Evolutionary conservation across 345 rosid genomes (phyloP), one percentile per base, ranked within the genome.

Genomic region (Adansonia digitata): DNA sequence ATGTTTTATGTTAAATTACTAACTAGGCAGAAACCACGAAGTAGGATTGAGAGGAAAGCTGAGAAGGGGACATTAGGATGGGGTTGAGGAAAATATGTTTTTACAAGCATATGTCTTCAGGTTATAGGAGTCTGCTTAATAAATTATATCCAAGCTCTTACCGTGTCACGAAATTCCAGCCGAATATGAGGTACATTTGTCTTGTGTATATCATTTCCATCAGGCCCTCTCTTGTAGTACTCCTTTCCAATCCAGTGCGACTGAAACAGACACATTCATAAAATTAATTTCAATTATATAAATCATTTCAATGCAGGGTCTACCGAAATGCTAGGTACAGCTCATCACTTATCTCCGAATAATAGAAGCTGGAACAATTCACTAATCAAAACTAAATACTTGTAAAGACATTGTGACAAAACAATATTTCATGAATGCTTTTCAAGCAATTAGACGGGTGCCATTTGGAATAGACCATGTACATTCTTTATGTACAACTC

Each of bases 101-200:
- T 66, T 24, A 8, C 35, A 66, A 18, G 31, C 37, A 66, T 46
- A 22, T 43, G 37, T 14, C 7, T 37, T 55, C 37, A 72, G 13
- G 53, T 56, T 26, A 56, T 40, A 13, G 22, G 0, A 71, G 59
- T 10, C 39, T 2, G 35, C 14, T 71, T 15, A 26, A 68, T 26
- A 20, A 11, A n/a, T n/a, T 20, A 64, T 18, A 2, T 40, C 29
- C 8, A 40, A 65, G 69, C 34, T 18, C 79, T 0, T 87, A 96
- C 99, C 85, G 88, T 88, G 48, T 93, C 92, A 22, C 98, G 92
- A 75, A 96, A 96, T 83, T 96, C 95, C 73, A 96, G 73, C 56
- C 99, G 88, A 77, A 96, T 96, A 82, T 93, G 98, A 77, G 99
- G 98, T 74, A 96, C 98, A 70, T 96, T 96, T 68, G 99, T 96